Conservation (phyloP, 805 yeast genomes). For the Pichia eremophila region DNA sequence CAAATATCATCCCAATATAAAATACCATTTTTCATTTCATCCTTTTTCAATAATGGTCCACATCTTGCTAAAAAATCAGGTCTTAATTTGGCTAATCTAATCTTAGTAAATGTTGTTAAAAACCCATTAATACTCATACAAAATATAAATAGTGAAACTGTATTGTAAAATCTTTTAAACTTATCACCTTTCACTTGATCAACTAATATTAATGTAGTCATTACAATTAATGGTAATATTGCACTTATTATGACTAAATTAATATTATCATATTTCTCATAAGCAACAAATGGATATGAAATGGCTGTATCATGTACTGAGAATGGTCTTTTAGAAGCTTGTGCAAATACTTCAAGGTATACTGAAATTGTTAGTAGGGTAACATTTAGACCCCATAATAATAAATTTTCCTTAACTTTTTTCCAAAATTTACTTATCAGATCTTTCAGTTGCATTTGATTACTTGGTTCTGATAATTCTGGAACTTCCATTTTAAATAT, state of each 20-base stretch:
- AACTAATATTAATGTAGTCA: constrained; percentile 13
- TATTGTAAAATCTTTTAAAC: constrained; percentile 29
- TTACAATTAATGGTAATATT: constrained; percentile 29
- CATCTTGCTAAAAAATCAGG: constrained; percentile 89
- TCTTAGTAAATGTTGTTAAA: constrained; percentile 64
- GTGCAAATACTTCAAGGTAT: constrained; percentile 18
- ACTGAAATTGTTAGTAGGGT: neutral
- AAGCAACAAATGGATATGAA: constrained; percentile 37
- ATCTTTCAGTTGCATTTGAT: neutral
- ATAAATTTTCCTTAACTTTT: constrained; percentile 3
- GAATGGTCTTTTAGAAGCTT: constrained; percentile 40
- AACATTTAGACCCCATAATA: constrained; percentile 4
- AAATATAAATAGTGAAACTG: constrained; percentile 31
- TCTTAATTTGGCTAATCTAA: constrained; percentile 74
- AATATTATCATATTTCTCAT: constrained; percentile 28
- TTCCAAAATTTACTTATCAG: constrained; percentile 2
- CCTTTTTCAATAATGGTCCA: constrained; percentile 26
- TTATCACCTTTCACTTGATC: constrained; percentile 19
- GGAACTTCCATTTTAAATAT: neutral
- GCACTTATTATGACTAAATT: constrained; percentile 27
- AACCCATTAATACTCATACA: constrained; percentile 38
- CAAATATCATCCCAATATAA: constrained; percentile 25
- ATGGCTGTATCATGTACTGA: constrained; percentile 33
- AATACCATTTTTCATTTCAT: constrained; percentile 19
- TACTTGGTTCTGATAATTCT: neutral